Percentiles rank a stretch among this genome's conserved stretches.
These are phyloP conservation scores for Blastocystis sp. DNA, from an alignment of 352 stramenopile genomes.

Conservation along the genomic window DNA sequence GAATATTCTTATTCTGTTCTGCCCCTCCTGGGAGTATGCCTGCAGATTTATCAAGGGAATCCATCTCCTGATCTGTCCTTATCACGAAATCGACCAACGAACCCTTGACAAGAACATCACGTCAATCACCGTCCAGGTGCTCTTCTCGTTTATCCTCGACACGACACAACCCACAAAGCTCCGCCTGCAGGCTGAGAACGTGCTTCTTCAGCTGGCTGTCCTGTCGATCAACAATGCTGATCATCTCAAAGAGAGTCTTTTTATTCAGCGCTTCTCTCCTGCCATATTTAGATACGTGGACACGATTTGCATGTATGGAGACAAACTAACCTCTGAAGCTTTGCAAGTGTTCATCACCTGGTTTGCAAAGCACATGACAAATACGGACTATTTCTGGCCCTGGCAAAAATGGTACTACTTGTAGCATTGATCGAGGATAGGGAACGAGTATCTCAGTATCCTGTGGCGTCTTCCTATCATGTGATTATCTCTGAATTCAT, in stretches of 20 bases:
- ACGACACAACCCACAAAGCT: neutral
- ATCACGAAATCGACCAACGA: conserved; percentile 1
- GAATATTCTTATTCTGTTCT: neutral
- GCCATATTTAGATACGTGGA: conserved; percentile 38
- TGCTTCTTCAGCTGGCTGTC: neutral
- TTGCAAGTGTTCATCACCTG: neutral
- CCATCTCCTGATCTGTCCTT: neutral
- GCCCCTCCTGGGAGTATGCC: neutral
- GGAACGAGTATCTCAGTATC: conserved; percentile 10
- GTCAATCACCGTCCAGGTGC: conserved; percentile 21
- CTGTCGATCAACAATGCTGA: neutral
- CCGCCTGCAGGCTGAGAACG: neutral
- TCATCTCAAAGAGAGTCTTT: neutral
- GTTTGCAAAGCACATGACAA: conserved; percentile 16
- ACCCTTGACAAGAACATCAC: conserved; percentile 35
- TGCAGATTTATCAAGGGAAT: neutral
- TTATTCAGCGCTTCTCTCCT: conserved; percentile 23
- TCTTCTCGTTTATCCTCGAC: conserved; percentile 9
- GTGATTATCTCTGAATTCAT: conserved; percentile 51
- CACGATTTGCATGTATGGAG: neutral
- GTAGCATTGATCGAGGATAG: neutral
- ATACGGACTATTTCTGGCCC: conserved; percentile 55
- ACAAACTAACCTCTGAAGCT: neutral
- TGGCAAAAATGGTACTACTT: conserved; percentile 31
- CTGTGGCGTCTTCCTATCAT: neutral